Evolutionary conservation across 208 protist genomes (phyloP), one percentile per base, ranked within the genome.

Genomic region (Leishmania arabica): DNA sequence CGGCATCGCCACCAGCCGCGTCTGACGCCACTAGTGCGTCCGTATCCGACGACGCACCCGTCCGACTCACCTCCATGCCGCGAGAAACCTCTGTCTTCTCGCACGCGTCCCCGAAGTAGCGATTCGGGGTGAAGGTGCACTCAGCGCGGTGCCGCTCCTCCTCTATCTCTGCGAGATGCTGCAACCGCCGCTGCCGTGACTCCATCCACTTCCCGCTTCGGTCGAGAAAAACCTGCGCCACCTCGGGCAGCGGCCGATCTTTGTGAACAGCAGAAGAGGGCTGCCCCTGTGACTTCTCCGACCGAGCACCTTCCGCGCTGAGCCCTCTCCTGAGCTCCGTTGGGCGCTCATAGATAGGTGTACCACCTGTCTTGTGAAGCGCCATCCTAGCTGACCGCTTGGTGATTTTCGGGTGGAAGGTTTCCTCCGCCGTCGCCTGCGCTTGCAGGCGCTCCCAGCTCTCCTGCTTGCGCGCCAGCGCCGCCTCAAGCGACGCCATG

Each of bases 161-260:
- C 78, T 85, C 75, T 66, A 77, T 53, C 62, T 78, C 74, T 21
- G 74, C 31, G 70, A 79, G 62, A 24, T 65, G 77, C 78, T 82
- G 60, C 37, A 86, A 69, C 27, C 77, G 82, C n/a, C 71, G 73
- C 75, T 85, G 64, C n/a, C 85, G 81, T 56, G 70, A 71, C 75
- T 85, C 80, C 34, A 77, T 62, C 89, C 89, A 94, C 75, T 90
- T 49, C 37, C 71, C 83, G 60, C 79, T 86, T 78, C 90, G 89
- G 24, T 79, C 80, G 34, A 91, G 77, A 71, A 95, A 86, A 7
- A 78, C 49, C 66, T 86, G 72, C 1, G 66, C 47, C 64, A 53
- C 66, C 56, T 80, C 78, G 24, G 82, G 68, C 60, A 86, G 79
- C 45, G 78, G 69, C 27, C 62, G 37, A 60, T 75, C 77, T 6